Conservation (phyloP, 1,284 basidiomycete genomes). For the Leucoagaricus sp. region DNA sequence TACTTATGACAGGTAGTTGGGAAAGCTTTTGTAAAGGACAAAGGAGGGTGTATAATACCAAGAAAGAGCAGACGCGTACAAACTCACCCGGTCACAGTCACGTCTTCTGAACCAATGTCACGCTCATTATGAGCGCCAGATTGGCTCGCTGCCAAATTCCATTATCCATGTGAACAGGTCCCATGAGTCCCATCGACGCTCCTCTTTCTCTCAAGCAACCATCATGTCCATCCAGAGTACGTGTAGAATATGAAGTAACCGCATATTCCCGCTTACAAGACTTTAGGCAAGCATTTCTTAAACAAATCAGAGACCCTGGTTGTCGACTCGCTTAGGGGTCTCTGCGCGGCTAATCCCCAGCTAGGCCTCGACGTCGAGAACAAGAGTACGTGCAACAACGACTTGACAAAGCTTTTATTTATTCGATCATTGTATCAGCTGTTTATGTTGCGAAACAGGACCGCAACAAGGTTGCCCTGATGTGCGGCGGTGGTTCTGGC, state of each 20-base stretch:
- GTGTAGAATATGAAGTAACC: background rate
- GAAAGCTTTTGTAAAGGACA: background rate
- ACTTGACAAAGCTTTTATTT: background rate
- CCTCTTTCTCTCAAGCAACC: constrained; percentile 17
- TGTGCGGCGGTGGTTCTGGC: constrained; percentile 90
- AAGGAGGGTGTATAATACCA: constrained; percentile 3
- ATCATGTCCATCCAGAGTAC: constrained; percentile 39
- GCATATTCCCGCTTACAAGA: constrained; percentile 1
- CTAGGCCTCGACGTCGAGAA: constrained; percentile 66
- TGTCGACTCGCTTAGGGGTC: constrained; percentile 73
- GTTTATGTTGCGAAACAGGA: constrained; percentile 60
- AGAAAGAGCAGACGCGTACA: constrained; percentile 11
- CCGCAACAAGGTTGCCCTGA: constrained; percentile 72
- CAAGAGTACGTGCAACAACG: constrained; percentile 49
- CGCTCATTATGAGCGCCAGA: background rate
- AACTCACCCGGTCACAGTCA: constrained; percentile 8
- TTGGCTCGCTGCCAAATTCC: background rate
- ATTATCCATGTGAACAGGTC: background rate
- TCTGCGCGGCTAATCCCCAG: constrained; percentile 71
- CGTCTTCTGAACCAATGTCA: background rate
- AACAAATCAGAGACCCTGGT: constrained; percentile 73
- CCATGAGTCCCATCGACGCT: background rate
- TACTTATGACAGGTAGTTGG: background rate
- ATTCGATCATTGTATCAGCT: constrained; percentile 41
- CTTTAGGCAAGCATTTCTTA: constrained; percentile 69